These are phyloP conservation scores for Tetragonia tetragonoides DNA, from an alignment of 148 eudicot species.

Conservation along the genomic window DNA sequence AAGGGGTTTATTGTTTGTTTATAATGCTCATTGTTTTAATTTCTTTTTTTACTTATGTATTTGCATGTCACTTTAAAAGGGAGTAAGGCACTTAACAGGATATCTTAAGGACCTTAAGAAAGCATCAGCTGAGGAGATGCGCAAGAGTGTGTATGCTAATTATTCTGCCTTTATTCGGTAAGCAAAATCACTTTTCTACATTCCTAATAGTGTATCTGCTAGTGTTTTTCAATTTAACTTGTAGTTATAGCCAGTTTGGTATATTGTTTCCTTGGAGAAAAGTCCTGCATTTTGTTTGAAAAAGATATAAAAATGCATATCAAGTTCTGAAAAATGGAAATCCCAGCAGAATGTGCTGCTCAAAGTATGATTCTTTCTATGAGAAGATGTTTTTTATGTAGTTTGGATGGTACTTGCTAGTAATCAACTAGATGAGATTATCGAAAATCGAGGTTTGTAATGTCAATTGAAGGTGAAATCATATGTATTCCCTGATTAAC, in stretches of 20 bases:
- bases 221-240: too few species aligned
- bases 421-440: too few species aligned
- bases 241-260: too few species aligned
- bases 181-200: constrained; percentile 12
- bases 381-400: too few species aligned
- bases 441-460: not conserved
- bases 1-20: too few species aligned
- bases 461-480: not conserved
- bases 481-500: not conserved
- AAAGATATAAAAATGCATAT: too few species aligned
- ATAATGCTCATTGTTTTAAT: not conserved
- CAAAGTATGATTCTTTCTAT: too few species aligned
- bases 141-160: constrained; percentile 95
- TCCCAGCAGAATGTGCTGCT: too few species aligned
- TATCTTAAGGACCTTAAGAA: constrained; percentile 71
- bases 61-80: constrained; percentile 35
- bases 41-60: not conserved
- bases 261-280: not conserved
- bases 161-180: constrained; percentile 89
- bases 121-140: constrained; percentile 99
- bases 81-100: constrained; percentile 56
- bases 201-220: not conserved
- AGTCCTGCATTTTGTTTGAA: too few species aligned
- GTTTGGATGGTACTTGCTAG: too few species aligned
- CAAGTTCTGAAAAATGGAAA: not conserved